Base-by-base conservation (phyloP, 306 rosid species). In the Lathyrus tuberosus region DNA sequence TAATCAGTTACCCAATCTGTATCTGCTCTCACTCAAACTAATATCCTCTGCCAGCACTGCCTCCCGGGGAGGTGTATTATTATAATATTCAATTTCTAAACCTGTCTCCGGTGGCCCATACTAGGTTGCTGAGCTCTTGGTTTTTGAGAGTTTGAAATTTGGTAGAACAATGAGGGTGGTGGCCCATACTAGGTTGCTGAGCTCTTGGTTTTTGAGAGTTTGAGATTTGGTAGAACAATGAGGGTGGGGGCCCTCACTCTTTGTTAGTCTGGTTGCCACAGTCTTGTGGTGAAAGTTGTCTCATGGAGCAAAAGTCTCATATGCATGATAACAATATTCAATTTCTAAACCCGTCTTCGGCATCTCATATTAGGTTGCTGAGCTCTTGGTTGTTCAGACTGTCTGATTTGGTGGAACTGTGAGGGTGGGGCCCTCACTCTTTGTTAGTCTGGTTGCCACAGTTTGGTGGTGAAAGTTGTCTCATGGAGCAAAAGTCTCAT, bases 261-360 rank as follows among this genome's bases (percentile, higher is more conserved):
- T 12, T 42, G 7, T 14, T 20, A 17, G 31, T 22, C 31, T 14
- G 8, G 60, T 53, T 22, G 60, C 60, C 24, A 53, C 30, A 8
- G 58, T 18, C n/a, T 51, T 26, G 30, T 52, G 59, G 33, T 53
- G 59, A 53, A 53, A 24, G 33, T 53, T 53, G 6, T 53, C 60
- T 53, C 60, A 22, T 22, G 60, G 33, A 22, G 40, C 40, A 7
- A 35, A 35, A 35, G 38, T 35, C 40, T 35, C 40, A 35, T n/a
- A n/a, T 0, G 28, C 18, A 51, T 20, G 30, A 52, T 22, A 15
- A 9, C 11, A 52, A 52, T 52, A 20, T 52, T 52, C 58, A 52
- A 52, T 52, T 52, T 52, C 31, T 9, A 52, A 20, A 52, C 31
- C 30, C 4, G 28, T 18, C 14, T 10, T n/a, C 0, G 8, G 58